A percentile compares a stretch with the other conserved stretches of the same genome.
These are phyloP conservation scores for Aureobasidium subglaciale DNA, from an alignment of 2,329 filamentous ascomycete species.

Conservation along the genomic window DNA sequence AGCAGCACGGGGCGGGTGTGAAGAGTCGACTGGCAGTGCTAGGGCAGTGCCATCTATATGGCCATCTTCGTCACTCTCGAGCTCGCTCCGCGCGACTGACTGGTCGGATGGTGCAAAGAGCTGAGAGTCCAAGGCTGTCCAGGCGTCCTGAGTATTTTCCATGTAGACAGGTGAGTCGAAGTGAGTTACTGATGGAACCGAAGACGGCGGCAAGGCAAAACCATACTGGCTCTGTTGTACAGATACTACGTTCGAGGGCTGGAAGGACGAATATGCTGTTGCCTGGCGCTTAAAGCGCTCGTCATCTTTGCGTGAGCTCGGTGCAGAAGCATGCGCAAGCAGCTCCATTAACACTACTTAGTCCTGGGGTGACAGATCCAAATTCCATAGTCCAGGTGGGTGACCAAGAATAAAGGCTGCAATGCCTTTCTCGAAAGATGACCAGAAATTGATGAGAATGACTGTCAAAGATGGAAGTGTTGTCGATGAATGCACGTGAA, in stretches of 20 bases:
- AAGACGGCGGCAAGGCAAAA: background rate
- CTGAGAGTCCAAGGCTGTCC: constrained; percentile 36
- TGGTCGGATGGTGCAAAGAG: constrained; percentile 25
- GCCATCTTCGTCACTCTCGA: background rate
- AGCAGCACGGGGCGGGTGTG: background rate
- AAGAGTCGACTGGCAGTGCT: background rate
- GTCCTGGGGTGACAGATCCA: background rate
- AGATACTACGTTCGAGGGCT: constrained; percentile 10
- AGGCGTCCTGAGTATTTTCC: constrained; percentile 39
- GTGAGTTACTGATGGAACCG: background rate
- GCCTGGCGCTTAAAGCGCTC: constrained; percentile 35
- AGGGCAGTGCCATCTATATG: background rate
- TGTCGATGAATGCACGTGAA: background rate
- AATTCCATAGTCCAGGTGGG: background rate
- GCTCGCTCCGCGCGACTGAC: background rate
- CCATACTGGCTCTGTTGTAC: background rate
- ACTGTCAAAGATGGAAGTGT: background rate
- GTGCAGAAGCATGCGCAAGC: constrained; percentile 40
- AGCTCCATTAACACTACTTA: constrained; percentile 29
- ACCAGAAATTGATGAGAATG: background rate
- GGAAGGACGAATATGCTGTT: constrained; percentile 34
- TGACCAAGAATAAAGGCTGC: background rate
- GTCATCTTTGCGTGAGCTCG: constrained; percentile 36
- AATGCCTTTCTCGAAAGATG: background rate
- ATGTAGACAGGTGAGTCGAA: constrained; percentile 23